Conservation (phyloP, 768 basidiomycete genomes). For the Rhodotorula paludigena region DNA sequence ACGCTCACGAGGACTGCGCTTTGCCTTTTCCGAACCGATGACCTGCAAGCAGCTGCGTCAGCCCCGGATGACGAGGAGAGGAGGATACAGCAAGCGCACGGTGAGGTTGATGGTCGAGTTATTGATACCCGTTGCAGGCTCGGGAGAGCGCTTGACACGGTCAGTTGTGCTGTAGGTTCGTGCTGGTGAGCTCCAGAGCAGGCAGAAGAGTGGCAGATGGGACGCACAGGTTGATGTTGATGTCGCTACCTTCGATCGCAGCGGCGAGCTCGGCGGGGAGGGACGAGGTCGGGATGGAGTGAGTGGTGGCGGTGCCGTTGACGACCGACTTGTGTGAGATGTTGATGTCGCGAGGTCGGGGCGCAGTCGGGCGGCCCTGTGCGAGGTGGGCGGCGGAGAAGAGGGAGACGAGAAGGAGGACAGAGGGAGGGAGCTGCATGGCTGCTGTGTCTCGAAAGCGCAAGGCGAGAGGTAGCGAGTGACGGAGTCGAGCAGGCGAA, state of each 20-base stretch:
- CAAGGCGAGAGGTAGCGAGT: neutral
- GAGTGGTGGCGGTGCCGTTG: conserved; percentile 20
- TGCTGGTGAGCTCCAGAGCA: neutral
- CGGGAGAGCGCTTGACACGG: conserved; percentile 19
- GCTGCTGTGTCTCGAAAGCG: neutral
- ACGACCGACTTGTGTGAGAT: conserved; percentile 33
- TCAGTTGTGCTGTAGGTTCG: conserved; percentile 15
- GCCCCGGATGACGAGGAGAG: neutral
- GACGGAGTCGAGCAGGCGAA: neutral
- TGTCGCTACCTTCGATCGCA: conserved; percentile 31
- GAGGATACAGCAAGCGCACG: conserved; percentile 4
- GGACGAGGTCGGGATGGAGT: conserved; percentile 24
- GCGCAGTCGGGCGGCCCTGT: neutral
- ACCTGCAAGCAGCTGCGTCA: neutral
- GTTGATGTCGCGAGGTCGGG: conserved; percentile 25
- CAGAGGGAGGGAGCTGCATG: conserved; percentile 18
- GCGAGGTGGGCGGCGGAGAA: conserved; percentile 1
- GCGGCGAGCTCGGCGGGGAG: conserved; percentile 18
- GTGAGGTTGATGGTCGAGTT: conserved; percentile 42
- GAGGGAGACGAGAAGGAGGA: conserved; percentile 15
- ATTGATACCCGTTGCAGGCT: conserved; percentile 15
- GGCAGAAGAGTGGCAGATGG: neutral
- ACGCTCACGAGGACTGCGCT: too few species aligned
- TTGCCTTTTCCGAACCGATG: conserved; percentile 4
- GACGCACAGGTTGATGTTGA: conserved; percentile 40